Base-by-base conservation (phyloP, 192 early-diverging fungal genomes). In the Coemansia sp. region DNA sequence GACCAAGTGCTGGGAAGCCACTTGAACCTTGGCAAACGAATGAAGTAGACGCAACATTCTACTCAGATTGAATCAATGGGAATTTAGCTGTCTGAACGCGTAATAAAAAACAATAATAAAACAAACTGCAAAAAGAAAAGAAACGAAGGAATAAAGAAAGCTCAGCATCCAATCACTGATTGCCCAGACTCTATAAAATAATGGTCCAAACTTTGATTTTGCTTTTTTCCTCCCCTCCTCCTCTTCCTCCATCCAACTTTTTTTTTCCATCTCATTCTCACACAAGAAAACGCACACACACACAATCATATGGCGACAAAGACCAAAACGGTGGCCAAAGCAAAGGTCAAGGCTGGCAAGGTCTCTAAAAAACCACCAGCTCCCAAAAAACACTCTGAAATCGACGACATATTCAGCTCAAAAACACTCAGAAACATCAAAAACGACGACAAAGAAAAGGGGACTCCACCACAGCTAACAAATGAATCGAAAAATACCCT, bases 391-490 rank as follows among this genome's bases (percentile, higher is more conserved):
- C 9, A 30, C 21, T 65, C 63, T 21, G 78, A 81, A 46, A 81
- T 81, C 49, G 78, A 81, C 58, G 78, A 81, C 35, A 81, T 81
- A 6, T 81, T 81, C 67, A 65, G 5, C 44, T 43, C 57, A 45
- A 18, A 16, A 35, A 2, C 21, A 35, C 55, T 26, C 55, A 18
- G 36, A 4, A 1, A n/a, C 57, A 0, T 6, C 2, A 58, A 7
- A 21, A 24, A 26, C 45, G 20, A 8, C 46, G 6, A 23, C n/a
- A 6, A 18, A 49, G 9, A 46, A 46, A 46, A 46, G 44, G 44
- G 44, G 18, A 46, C 44, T 53, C 24, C 48, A 18, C 16, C 48
- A 5, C 16, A 18, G 8, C 30, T 16, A 38, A 15, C 14, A 7
- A 34, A 0, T 36, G 34, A 30, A 52, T 24, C 65, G 4, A 73